phyloP scores from a whole-genome alignment of 805 yeast species.

The Teunomyces barrocoloradensis region DNA sequence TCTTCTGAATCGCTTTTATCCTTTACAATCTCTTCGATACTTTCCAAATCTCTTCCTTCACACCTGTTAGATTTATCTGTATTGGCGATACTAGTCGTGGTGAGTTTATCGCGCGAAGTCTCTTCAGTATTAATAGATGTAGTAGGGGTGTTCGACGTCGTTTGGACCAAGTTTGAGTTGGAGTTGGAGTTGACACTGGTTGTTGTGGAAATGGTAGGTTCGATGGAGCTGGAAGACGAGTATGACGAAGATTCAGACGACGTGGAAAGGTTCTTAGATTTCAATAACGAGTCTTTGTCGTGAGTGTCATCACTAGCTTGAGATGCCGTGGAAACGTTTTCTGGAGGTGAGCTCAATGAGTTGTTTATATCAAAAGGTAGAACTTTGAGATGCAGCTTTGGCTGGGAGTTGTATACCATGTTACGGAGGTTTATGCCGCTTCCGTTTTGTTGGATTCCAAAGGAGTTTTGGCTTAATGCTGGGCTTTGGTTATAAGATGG shows the following conservation, averaged over 20 bases:
- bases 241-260: constrained; percentile 4
- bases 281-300: background rate
- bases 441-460: background rate
- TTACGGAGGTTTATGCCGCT: background rate
- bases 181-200: constrained; percentile 9
- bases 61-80: constrained; percentile 1
- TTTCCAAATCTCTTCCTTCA: constrained; percentile 2
- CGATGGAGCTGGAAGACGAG: constrained; percentile 6
- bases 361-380: constrained; percentile 2
- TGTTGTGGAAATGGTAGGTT: constrained; percentile 5
- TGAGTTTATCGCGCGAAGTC: constrained; percentile 1
- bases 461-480: background rate
- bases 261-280: constrained; percentile 1
- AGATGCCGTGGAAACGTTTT: background rate
- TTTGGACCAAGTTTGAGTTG: constrained; percentile 17
- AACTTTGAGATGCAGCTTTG: constrained; percentile 4
- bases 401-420: constrained; percentile 1
- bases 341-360: constrained; percentile 2
- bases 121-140: constrained; percentile 25
- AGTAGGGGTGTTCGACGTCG: constrained; percentile 30
- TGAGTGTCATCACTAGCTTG: too few relatives aligned
- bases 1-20: background rate
- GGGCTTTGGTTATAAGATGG: background rate
- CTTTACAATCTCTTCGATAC: background rate
- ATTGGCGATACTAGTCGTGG: background rate